Percentiles rank a stretch among this genome's conserved stretches.
Evolutionary conservation across 768 basidiomycete genomes (phyloP).

Genomic region (Cystobasidium ongulense): DNA sequence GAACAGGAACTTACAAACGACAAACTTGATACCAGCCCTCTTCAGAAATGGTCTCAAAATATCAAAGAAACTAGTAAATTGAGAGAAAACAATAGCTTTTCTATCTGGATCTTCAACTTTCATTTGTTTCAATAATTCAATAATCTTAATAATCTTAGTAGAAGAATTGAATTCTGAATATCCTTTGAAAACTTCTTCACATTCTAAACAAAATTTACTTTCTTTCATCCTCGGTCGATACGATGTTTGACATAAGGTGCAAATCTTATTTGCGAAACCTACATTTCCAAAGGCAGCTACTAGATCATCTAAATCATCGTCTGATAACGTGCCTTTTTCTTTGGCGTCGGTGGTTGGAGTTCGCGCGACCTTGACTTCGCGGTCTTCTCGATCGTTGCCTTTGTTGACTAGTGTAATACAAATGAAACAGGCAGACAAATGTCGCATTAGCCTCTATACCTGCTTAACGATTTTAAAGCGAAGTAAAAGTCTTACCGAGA

Average conservation of each 20-base stretch:
- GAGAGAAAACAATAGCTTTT: slow-evolving; percentile 95
- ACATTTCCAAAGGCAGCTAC: slow-evolving; percentile 64
- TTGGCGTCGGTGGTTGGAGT: neutral
- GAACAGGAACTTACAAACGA: slow-evolving; percentile 63
- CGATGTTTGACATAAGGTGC: slow-evolving; percentile 19
- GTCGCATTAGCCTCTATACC: slow-evolving; percentile 45
- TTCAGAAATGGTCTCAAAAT: slow-evolving; percentile 75
- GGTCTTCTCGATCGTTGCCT: slow-evolving; percentile 45
- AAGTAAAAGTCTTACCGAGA: slow-evolving; percentile 31
- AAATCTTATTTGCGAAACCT: slow-evolving; percentile 49
- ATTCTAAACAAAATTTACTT: slow-evolving; percentile 54
- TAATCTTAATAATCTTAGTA: slow-evolving; percentile 74
- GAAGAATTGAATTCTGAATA: slow-evolving; percentile 50
- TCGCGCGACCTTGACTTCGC: neutral
- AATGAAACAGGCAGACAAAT: slow-evolving; percentile 80
- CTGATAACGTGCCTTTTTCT: slow-evolving; percentile 43
- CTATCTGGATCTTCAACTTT: slow-evolving; percentile 49
- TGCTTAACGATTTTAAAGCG: no score
- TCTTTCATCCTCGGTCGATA: slow-evolving; percentile 44
- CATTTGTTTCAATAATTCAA: slow-evolving; percentile 63
- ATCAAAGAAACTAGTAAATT: slow-evolving; percentile 67
- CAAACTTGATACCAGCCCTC: slow-evolving; percentile 60
- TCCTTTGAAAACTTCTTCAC: slow-evolving; percentile 51
- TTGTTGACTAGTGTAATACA: slow-evolving; percentile 75
- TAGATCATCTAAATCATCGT: slow-evolving; percentile 60